Base-by-base conservation (phyloP, 2,329 filamentous ascomycete genomes). In the Arthrobotrys sinensis region DNA sequence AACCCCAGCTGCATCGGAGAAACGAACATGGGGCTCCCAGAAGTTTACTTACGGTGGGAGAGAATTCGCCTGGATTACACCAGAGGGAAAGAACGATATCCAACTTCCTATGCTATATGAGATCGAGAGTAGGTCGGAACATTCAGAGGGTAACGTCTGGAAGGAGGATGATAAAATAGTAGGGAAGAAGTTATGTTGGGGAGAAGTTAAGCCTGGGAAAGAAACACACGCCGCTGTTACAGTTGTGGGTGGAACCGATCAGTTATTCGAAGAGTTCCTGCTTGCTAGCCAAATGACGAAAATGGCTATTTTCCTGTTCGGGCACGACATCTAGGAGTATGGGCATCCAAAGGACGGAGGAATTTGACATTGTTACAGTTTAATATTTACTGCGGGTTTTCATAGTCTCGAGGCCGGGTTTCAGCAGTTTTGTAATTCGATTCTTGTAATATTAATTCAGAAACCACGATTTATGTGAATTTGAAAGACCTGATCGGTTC, bases 281-380 rank as follows among this genome's bases (percentile, higher is more conserved):
- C 7, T 73, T 3, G 69, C 60, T 0, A 66, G 60, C 36, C 69
- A 73, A 11, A 73, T 73, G 62, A 52, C 69, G 14, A 73, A 73
- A 19, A n/a, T 73, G 38, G 69, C 69, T 6, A 53, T 73, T 4
- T 66, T 73, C 43, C 28, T 73, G 14, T 73, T 73, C 11, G 62
- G 60, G 3, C 60, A 73, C 43, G 69, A 66, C 38, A 50, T 53
- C 28, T 66, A 40, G 36, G 24, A 28, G 4, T 28, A 28, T 28
- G 24, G 24, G 24, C 4, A 2, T 4, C 24, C 24, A 28, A 28
- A 28, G 24, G n/a, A n/a, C 24, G 24, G 24, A n/a, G 24, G 4
- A 28, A 28, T 28, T 28, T 28, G 24, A 28, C 24, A 28, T 28
- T 28, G 24, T 28, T 2, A 28, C 4, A 4, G 24, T 28, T 28